phyloP scores from a whole-genome alignment of 78 protist genomes.

The Cavenderia fasciculata region DNA sequence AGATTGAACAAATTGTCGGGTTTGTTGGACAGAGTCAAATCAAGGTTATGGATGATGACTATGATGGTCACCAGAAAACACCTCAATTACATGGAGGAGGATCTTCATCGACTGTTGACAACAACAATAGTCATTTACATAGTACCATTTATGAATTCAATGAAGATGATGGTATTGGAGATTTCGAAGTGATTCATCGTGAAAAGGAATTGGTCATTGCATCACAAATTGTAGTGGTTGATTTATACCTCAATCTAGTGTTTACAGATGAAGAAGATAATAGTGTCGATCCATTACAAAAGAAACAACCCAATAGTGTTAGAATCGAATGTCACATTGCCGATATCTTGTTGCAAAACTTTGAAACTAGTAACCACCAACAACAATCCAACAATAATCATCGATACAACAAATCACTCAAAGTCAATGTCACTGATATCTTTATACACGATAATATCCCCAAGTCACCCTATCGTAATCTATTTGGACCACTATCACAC shows the following conservation, averaged over 20 bases:
- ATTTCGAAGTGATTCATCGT: background rate
- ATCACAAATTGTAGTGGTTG: background rate
- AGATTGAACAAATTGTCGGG: no score
- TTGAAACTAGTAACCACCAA: no score
- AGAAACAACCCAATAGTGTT: no score
- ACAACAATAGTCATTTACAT: background rate
- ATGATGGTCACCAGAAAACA: no score
- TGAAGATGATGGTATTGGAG: background rate
- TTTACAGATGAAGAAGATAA: background rate
- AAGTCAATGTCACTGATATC: background rate
- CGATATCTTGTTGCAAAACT: slow-evolving; percentile 2
- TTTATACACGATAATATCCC: slow-evolving; percentile 16
- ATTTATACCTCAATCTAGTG: background rate
- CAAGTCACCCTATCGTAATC: slow-evolving; percentile 18
- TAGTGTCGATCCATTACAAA: no score
- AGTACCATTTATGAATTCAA: background rate
- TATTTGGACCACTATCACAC: slow-evolving; percentile 45
- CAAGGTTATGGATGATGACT: no score
- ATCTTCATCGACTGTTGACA: background rate
- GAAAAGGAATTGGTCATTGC: background rate
- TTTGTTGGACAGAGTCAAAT: no score
- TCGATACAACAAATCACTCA: slow-evolving; percentile 7
- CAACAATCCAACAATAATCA: background rate
- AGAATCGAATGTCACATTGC: background rate
- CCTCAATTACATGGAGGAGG: slow-evolving; percentile 6